Base-by-base conservation (phyloP, 345 rosid species). In the Arabidopsis arenosa region DNA sequence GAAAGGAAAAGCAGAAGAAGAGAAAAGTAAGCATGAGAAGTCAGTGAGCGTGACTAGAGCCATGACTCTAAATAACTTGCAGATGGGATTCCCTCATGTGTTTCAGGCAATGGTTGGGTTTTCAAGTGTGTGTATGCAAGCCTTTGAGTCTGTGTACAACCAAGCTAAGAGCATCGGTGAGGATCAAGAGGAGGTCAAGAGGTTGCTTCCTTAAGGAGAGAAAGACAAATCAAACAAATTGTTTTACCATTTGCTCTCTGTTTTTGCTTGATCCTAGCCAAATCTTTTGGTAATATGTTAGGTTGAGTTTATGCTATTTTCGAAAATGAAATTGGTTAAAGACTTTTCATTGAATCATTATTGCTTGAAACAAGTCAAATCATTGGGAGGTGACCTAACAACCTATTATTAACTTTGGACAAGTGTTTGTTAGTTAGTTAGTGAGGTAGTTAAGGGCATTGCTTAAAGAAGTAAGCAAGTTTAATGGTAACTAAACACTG, bases 81-180 rank as follows among this genome's bases (percentile, higher is more conserved):
- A 92, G 85, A 89, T 95, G 97, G 96, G 96, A 12, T 88, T 95
- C 56, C 96, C 99, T 0, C 93, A 89, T 61, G 90, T 92, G 63
- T 90, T 95, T 71, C 97, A 95, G 72, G 97, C 97, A 1, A 83
- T 92, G 74, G 96, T 86, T 14, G 97, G 99, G 48, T 90, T 95
- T 67, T 95, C 99, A 12, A 92, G 97, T 52, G 96, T 95, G 53
- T 95, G 97, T 55, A 92, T 85, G 92, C 92, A 88, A 43, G 92
- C 93, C 0, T 92, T 86, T 3, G 97, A 95, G 84, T 86, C 86
- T 9, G 87, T 92, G n/a, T 89, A 85, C 86, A 89, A 83, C 72
- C 88, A 86, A 80, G 92, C 87, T 65, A 89, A 90, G 81, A 71
- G 75, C 37, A 66, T 72, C 3, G 74, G 81, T 35, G 81, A 81